Conservation (phyloP, 345 rosid species). For the Melaleuca alternifolia region DNA sequence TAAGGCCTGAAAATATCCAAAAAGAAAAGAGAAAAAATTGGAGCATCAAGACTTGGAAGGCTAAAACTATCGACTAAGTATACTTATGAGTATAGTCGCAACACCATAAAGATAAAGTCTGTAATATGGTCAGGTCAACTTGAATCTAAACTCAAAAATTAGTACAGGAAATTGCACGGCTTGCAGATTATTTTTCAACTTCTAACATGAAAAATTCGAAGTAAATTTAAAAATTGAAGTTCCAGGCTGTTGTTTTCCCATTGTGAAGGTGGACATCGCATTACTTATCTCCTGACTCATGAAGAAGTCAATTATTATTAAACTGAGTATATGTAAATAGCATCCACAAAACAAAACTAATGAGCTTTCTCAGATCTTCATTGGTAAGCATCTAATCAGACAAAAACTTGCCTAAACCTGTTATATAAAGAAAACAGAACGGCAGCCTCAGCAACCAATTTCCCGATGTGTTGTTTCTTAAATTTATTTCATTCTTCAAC, state of each 20-base stretch:
- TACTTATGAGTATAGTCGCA: neutral
- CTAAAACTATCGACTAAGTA: neutral
- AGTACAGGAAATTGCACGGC: neutral
- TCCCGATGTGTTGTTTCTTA: neutral
- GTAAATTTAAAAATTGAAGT: neutral
- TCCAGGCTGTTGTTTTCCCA: neutral
- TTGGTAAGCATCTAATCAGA: neutral
- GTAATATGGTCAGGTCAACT: neutral
- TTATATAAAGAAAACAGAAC: neutral
- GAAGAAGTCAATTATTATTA: neutral
- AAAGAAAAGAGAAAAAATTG: neutral
- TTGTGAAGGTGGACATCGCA: neutral
- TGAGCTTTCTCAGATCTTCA: neutral
- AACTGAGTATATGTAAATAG: neutral
- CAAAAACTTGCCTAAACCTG: neutral
- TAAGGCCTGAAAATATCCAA: neutral
- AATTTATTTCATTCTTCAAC: neutral
- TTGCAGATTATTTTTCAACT: neutral
- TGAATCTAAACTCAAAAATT: neutral
- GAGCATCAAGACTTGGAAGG: neutral
- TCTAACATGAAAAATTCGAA: neutral
- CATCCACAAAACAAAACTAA: neutral
- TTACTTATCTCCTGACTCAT: neutral
- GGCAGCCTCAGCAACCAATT: neutral
- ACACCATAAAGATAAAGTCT: too few relatives aligned